phyloP scores from a whole-genome alignment of 1,284 basidiomycete genomes.

The Irpex sp. region DNA sequence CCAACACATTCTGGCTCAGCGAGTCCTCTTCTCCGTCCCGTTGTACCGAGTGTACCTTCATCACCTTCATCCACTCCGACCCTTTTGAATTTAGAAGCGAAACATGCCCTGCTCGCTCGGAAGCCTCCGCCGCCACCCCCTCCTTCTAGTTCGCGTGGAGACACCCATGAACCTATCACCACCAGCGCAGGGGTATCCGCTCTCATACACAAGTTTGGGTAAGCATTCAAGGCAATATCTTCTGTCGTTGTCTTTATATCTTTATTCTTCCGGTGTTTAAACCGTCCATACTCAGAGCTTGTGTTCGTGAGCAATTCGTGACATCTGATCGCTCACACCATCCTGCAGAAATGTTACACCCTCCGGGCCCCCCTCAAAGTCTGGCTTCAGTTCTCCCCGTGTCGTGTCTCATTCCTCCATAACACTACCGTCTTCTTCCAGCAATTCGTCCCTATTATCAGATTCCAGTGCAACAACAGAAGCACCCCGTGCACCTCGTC shows the following conservation, averaged over 20 bases:
- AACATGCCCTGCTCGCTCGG: slow-evolving; percentile 22
- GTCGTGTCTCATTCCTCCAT: slow-evolving; percentile 7
- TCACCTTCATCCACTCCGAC: slow-evolving; percentile 1
- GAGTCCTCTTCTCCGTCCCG: slow-evolving; percentile 42
- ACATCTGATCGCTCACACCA: neutral
- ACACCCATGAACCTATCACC: slow-evolving; percentile 11
- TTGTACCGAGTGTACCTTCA: slow-evolving; percentile 16
- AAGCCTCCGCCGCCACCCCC: slow-evolving; percentile 27
- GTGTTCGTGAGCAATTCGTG: neutral
- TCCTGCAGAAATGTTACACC: slow-evolving; percentile 10
- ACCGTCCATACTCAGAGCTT: neutral
- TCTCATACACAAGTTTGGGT: slow-evolving; percentile 49
- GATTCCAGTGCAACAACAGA: neutral
- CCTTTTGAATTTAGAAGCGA: slow-evolving; percentile 7
- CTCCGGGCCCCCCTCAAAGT: neutral
- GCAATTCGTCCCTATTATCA: neutral
- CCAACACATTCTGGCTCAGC: slow-evolving; percentile 37
- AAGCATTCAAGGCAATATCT: slow-evolving; percentile 27
- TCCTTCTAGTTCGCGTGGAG: slow-evolving; percentile 10
- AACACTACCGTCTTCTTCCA: neutral
- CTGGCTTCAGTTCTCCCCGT: slow-evolving; percentile 3
- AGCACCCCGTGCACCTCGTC: slow-evolving; percentile 5
- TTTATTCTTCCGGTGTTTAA: neutral
- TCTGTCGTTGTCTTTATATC: neutral
- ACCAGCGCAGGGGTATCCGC: slow-evolving; percentile 34